These are phyloP conservation scores for Eragrostis tef DNA, from an alignment of 202 grass and related monocot species.

Conservation along the genomic window DNA sequence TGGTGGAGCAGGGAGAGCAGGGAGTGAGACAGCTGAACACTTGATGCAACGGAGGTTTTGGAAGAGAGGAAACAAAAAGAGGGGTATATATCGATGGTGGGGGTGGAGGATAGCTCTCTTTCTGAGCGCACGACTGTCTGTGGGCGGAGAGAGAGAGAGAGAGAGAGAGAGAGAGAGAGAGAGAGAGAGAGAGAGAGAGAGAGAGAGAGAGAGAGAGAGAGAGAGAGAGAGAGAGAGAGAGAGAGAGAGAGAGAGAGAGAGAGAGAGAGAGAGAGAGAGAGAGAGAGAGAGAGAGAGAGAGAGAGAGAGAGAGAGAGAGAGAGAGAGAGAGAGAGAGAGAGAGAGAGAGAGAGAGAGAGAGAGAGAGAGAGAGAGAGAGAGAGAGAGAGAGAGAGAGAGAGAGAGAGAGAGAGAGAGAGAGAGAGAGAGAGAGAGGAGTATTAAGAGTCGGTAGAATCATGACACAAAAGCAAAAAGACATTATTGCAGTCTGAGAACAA, in stretches of 20 bases:
- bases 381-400: background rate
- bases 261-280: background rate
- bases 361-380: background rate
- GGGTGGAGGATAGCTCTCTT: background rate
- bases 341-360: background rate
- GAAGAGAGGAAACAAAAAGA: slow-evolving; percentile 50
- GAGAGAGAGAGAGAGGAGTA: background rate
- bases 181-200: background rate
- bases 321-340: background rate
- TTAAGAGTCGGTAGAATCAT: slow-evolving; percentile 34
- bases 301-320: background rate
- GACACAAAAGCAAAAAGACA: slow-evolving; percentile 60
- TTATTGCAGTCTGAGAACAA: slow-evolving; percentile 72
- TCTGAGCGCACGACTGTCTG: background rate
- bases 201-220: background rate
- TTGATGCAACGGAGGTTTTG: slow-evolving; percentile 55
- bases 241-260: background rate
- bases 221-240: background rate
- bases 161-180: background rate
- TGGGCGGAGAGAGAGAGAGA: slow-evolving; percentile 8
- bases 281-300: background rate
- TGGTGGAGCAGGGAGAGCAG: slow-evolving; percentile 64
- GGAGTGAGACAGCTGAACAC: slow-evolving; percentile 56
- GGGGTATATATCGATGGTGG: slow-evolving; percentile 52
- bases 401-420: background rate